Percentiles rank a stretch among this genome's conserved stretches.
Conservation (phyloP, 2,329 filamentous ascomycete species). For the Exophiala dermatitidis region DNA sequence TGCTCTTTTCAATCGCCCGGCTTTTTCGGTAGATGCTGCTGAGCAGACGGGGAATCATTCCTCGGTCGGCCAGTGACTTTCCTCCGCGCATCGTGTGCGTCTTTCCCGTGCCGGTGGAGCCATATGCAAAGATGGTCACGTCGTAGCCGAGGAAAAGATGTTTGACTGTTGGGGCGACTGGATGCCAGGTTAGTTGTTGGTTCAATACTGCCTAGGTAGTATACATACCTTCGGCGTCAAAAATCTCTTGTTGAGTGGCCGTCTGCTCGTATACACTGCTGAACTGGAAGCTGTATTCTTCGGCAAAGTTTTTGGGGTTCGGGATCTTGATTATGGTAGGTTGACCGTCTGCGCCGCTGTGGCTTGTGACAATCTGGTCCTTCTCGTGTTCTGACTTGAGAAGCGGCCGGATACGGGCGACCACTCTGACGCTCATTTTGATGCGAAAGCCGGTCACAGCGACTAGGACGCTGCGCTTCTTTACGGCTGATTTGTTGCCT, state of each 20-base stretch:
- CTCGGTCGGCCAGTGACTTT: conserved; percentile 74
- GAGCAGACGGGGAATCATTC: conserved; percentile 77
- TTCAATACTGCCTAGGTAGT: neutral
- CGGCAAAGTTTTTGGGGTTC: conserved; percentile 83
- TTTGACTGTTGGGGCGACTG: conserved; percentile 84
- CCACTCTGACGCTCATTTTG: conserved; percentile 60
- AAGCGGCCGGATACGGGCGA: conserved; percentile 82
- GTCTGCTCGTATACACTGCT: conserved; percentile 80
- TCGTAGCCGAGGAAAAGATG: conserved; percentile 85
- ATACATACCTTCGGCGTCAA: conserved; percentile 73
- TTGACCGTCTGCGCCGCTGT: conserved; percentile 54
- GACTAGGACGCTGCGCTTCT: neutral
- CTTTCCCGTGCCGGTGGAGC: conserved; percentile 87
- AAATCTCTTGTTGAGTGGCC: conserved; percentile 78
- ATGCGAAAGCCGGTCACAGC: neutral
- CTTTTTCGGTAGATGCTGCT: conserved; percentile 78
- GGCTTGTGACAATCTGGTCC: conserved; percentile 68
- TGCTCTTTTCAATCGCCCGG: conserved; percentile 78
- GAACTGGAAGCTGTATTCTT: conserved; percentile 92
- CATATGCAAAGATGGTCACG: conserved; percentile 86
- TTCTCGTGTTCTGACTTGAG: conserved; percentile 77
- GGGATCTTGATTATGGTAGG: conserved; percentile 75
- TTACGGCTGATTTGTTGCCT: neutral
- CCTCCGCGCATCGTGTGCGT: conserved; percentile 95
- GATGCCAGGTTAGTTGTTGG: conserved; percentile 1